These are phyloP conservation scores for Camellia lanceoleosa DNA, from an alignment of 148 eudicot species.

Conservation along the genomic window DNA sequence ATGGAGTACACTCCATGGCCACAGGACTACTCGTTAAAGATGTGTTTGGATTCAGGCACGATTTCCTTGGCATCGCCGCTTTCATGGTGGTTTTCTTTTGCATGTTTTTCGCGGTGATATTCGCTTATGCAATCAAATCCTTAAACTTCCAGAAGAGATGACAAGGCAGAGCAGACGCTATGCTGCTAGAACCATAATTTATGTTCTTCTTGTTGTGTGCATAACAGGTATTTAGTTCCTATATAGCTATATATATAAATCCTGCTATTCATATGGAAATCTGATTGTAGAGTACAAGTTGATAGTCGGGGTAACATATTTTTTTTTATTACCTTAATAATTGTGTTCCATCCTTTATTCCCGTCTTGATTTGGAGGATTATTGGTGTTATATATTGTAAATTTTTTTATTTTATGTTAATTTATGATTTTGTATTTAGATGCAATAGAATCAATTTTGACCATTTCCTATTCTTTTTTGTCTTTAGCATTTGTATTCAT, in stretches of 20 bases:
- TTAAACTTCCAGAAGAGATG: slow-evolving; percentile 90
- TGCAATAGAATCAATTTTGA: slow-evolving; percentile 3
- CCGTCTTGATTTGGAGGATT: not conserved
- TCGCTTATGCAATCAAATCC: slow-evolving; percentile 83
- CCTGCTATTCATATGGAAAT: not conserved
- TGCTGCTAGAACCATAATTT: not conserved
- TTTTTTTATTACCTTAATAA: not conserved
- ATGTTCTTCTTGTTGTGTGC: not conserved
- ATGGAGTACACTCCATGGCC: slow-evolving; percentile 47
- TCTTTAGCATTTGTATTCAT: not conserved
- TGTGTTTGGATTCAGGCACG: slow-evolving; percentile 76
- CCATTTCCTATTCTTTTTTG: not conserved
- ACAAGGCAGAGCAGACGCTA: slow-evolving; percentile 1
- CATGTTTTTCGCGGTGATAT: slow-evolving; percentile 68
- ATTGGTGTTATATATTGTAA: not conserved
- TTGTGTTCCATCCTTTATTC: not conserved
- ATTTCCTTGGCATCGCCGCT: slow-evolving; percentile 62
- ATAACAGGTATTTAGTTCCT: slow-evolving; percentile 11
- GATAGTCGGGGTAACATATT: not conserved
- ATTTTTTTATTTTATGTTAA: not conserved
- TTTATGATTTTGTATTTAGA: not conserved
- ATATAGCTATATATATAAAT: not conserved
- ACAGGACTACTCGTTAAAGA: slow-evolving; percentile 39
- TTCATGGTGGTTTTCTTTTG: slow-evolving; percentile 63
- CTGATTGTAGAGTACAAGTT: not conserved